phyloP scores from a whole-genome alignment of 164 flowering plant species.

The Vitis rupestris region DNA sequence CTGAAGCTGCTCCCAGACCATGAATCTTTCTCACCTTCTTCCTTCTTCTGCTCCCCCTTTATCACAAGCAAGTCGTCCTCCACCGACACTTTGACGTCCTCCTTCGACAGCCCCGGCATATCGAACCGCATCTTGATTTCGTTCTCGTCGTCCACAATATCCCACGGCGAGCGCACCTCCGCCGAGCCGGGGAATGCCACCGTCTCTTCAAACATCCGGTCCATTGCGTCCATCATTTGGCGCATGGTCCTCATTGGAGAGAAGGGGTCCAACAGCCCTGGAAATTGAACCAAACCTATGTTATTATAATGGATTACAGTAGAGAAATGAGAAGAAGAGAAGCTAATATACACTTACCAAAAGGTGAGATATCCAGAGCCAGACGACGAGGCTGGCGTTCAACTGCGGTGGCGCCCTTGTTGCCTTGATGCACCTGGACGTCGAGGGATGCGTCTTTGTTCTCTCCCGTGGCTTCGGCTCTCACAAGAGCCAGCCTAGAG shows the following conservation, averaged over 20 bases:
- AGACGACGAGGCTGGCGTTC: constrained; percentile 43
- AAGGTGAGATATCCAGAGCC: constrained; percentile 55
- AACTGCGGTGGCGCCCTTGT: constrained; percentile 28
- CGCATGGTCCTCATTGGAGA: constrained; percentile 78
- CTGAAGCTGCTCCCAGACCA: constrained; percentile 46
- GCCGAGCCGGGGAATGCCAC: constrained; percentile 32
- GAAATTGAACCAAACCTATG: neutral
- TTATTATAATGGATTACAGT: neutral
- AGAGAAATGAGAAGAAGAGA: neutral
- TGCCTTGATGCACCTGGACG: constrained; percentile 29
- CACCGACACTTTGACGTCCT: constrained; percentile 64
- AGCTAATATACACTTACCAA: constrained; percentile 38
- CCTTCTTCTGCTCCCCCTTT: constrained; percentile 52
- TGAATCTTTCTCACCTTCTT: constrained; percentile 27
- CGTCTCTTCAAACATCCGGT: constrained; percentile 64
- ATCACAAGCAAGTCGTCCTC: constrained; percentile 70
- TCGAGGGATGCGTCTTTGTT: constrained; percentile 36
- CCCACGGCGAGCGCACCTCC: constrained; percentile 69
- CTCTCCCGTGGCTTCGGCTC: constrained; percentile 31
- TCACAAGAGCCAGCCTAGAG: constrained; percentile 14
- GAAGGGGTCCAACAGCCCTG: constrained; percentile 57
- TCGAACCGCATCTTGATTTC: constrained; percentile 77
- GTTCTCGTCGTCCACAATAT: constrained; percentile 58
- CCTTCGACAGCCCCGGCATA: constrained; percentile 71
- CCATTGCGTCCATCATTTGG: constrained; percentile 80